Base-by-base conservation (phyloP, 2,329 filamentous ascomycete genomes). In the Setomelanomma holmii region DNA sequence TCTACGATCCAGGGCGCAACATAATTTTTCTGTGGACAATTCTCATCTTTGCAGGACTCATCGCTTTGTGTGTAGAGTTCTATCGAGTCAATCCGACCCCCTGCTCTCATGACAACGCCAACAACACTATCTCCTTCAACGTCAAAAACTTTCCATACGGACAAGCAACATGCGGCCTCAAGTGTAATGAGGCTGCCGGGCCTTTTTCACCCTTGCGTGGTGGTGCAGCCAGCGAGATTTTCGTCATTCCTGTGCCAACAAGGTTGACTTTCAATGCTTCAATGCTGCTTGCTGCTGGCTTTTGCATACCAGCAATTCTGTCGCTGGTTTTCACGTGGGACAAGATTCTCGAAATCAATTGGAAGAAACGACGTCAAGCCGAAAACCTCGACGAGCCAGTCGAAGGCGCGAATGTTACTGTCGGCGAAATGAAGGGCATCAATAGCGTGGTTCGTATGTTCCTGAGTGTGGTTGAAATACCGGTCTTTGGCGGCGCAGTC, bases 11-110 rank as follows among this genome's bases (percentile, higher is more conserved):
- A 0, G 86, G 86, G 2, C 78, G 86, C 30, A 88, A 88, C 56
- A 81, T 83, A 39, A 88, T 89, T 47, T 89, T 89, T 59, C 27
- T 87, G 0, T 89, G 87, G 86, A 86, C 85, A 0, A 77, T 79
- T 4, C 73, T 89, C 2, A 72, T 89, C 22, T 76, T 89, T 11
- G 80, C 83, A 20, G 86, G 86, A 0, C 71, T 88, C 1, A 53
- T 88, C 16, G 86, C 84, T 53, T 75, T 89, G 52, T 82, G 83
- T 0, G 79, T 89, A 22, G 86, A 89, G 55, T 89, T 89, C 60
- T 87, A 85, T 58, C 81, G 86, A 1, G 78, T 78, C 14, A 66
- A 78, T 2, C 63, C 82, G 0, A 69, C 67, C 0, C 39, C 56
- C 4, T 88, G 86, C 58, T 64, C 59, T 0, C 56, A 67, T 2